Base-by-base conservation (phyloP, 2,329 filamentous ascomycete species). In the Colletotrichum shisoi region DNA sequence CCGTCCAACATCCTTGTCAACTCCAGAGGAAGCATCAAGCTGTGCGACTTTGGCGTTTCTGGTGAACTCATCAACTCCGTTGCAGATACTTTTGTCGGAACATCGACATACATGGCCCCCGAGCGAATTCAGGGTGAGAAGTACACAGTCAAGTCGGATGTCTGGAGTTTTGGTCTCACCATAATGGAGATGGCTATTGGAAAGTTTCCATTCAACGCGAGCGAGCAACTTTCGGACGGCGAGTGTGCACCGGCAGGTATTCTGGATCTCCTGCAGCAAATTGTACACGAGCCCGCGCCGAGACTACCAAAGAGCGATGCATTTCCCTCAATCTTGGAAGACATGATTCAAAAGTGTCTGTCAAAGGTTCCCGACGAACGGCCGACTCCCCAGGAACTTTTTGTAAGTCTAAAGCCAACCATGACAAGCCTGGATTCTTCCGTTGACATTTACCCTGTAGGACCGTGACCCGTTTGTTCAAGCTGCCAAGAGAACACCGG, bases 21-120 rank as follows among this genome's bases (percentile, higher is more conserved):
- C 82, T 97, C 94, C 19, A 88, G 90, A 62, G 95, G 95, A 13
- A 88, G 91, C 72, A 98, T 99, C 84, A 99, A 99, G 81, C 87
- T 99, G 6, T 98, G 94, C 80, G 95, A 99, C 78, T 99, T 99
- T 77, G 95, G 95, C 73, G 95, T 99, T n/a, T 97, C 94, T 4
- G 95, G 94, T 71, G 95, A 99, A 79, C 87, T 97, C 17, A 93
- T 98, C 77, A 98, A 98, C 80, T 98, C 95, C 4, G 93, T 99
- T 71, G 95, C 95, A 58, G 94, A 98, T 76, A 99, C 95, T 0
- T 99, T 99, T 74, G 95, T 99, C 42, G 95, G 95, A 60, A 99
- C 95, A 1, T 97, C 95, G 44, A 99, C 95, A 63, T 99, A 99
- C 83, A 99, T 99, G 95, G 95, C 95, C 0, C 95, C 95, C 0